phyloP scores from a whole-genome alignment of 805 yeast genomes.

The Kregervanrija delftensis region DNA sequence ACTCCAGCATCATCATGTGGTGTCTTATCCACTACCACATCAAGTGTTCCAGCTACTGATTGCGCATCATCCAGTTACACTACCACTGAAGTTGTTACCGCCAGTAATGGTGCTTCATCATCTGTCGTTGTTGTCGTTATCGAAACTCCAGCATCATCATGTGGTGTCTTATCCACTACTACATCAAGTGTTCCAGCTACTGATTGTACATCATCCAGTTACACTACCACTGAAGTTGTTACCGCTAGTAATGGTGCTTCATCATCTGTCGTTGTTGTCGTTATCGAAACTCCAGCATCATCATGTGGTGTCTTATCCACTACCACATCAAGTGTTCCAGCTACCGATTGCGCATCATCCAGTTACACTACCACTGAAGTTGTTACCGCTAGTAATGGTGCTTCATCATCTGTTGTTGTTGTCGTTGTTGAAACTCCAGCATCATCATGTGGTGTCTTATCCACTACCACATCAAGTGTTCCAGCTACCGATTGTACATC shows the following conservation, averaged over 20 bases:
- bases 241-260: not conserved
- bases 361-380: not conserved
- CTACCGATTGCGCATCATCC: not conserved
- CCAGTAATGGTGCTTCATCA: constrained; percentile 1
- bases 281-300: constrained; percentile 1
- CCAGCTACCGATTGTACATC: constrained; percentile 2
- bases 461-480: not conserved
- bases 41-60: not conserved
- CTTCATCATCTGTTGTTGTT: not conserved
- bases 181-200: not conserved
- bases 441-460: not conserved
- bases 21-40: not conserved
- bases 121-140: constrained; percentile 3
- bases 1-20: not conserved
- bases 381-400: not conserved
- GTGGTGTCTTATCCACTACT: too few species aligned
- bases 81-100: not conserved
- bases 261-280: not conserved
- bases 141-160: constrained; percentile 2
- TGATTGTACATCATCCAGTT: not conserved
- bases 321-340: not conserved
- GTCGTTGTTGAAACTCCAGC: constrained; percentile 1
- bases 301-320: not conserved
- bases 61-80: not conserved
- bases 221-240: not conserved